A percentile compares a stretch with the other conserved stretches of the same genome.
These are phyloP conservation scores for Collybia sordida DNA, from an alignment of 768 basidiomycete genomes.

Conservation along the genomic window DNA sequence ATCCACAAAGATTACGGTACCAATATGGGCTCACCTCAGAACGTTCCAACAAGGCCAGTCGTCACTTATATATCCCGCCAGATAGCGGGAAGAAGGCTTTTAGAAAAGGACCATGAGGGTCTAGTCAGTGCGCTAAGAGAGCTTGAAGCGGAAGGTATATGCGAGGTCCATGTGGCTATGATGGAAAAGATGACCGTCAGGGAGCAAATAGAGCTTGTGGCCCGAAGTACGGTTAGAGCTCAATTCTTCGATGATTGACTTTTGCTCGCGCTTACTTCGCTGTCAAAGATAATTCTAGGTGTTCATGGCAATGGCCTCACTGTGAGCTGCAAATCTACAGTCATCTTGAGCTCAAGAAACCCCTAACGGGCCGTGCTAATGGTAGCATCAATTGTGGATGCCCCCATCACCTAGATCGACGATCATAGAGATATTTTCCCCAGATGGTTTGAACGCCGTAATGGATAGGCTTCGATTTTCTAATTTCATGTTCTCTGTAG, in stretches of 20 bases:
- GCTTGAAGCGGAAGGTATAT: conserved; percentile 51
- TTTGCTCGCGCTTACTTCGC: conserved; percentile 1
- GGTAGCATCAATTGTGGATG: conserved; percentile 63
- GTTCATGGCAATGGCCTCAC: conserved; percentile 75
- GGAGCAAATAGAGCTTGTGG: conserved; percentile 60
- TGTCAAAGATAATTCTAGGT: conserved; percentile 51
- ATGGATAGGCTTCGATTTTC: neutral
- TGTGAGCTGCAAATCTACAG: conserved; percentile 19
- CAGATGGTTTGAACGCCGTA: conserved; percentile 37
- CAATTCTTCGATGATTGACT: conserved; percentile 7
- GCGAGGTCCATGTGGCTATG: conserved; percentile 40
- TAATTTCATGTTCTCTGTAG: conserved; percentile 16
- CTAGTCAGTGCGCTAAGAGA: conserved; percentile 46
- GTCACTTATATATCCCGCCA: conserved; percentile 67
- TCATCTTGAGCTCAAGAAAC: neutral
- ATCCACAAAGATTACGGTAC: neutral
- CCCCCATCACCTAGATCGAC: conserved; percentile 59
- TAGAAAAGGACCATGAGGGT: conserved; percentile 44
- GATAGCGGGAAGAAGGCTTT: conserved; percentile 34
- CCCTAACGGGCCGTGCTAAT: neutral
- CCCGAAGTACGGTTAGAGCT: conserved; percentile 57
- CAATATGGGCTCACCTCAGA: conserved; percentile 1
- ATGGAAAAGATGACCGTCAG: conserved; percentile 50
- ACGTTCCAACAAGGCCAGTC: conserved; percentile 19
- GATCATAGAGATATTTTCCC: conserved; percentile 69